Percentiles rank a stretch among this genome's conserved stretches.
phyloP scores from a whole-genome alignment of 495 filamentous ascomycete genomes.

The Daldinia bambusicola region DNA sequence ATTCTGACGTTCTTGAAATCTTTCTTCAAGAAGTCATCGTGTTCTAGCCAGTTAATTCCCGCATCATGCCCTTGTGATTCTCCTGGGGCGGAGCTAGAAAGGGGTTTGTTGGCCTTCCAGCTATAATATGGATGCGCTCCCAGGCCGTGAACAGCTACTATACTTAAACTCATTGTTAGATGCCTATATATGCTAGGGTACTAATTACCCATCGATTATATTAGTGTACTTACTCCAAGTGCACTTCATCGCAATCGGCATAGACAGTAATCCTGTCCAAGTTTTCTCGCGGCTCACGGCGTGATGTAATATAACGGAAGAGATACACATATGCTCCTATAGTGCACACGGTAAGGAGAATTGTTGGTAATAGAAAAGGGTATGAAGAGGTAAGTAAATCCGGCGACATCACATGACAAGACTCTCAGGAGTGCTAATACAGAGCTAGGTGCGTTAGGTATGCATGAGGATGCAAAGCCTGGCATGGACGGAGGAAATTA shows the following conservation, averaged over 20 bases:
- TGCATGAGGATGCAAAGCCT: background rate
- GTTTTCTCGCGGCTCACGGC: constrained; percentile 4
- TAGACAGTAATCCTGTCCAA: constrained; percentile 1
- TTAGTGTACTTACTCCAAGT: constrained; percentile 1
- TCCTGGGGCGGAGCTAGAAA: background rate
- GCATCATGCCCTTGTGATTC: background rate
- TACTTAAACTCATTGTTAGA: background rate
- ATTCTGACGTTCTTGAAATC: constrained; percentile 13
- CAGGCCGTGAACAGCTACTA: constrained; percentile 12
- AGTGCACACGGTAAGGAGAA: background rate
- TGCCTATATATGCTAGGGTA: background rate
- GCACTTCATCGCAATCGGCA: constrained; percentile 6
- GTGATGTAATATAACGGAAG: background rate
- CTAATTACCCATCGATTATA: background rate
- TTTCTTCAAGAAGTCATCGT: constrained; percentile 7
- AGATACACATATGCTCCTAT: background rate
- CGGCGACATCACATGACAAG: background rate
- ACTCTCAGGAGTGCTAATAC: background rate
- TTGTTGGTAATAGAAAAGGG: background rate
- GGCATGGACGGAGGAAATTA: background rate
- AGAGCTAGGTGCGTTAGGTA: background rate
- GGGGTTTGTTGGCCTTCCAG: background rate
- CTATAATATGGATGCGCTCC: constrained; percentile 10
- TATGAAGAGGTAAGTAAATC: background rate
- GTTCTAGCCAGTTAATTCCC: constrained; percentile 8